A percentile compares a stretch with the other conserved stretches of the same genome.
These are phyloP conservation scores for Flammula alnicola DNA, from an alignment of 1,284 basidiomycete species.

Conservation along the genomic window DNA sequence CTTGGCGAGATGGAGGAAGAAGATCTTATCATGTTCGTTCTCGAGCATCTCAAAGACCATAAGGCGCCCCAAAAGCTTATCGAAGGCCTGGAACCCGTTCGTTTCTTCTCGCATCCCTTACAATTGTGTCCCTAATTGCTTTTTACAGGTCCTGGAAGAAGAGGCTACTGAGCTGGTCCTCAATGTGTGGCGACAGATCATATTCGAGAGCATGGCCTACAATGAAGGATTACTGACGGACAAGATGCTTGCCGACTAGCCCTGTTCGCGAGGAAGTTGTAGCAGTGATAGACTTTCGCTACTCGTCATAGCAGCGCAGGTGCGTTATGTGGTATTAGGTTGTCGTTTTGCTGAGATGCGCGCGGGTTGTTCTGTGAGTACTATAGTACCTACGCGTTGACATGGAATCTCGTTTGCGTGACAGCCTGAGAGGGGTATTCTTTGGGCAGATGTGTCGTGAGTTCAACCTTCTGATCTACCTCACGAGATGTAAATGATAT, in stretches of 20 bases:
- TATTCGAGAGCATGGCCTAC: conserved; percentile 90
- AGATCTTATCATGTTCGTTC: conserved; percentile 87
- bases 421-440: conserved; percentile 32
- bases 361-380: conserved; percentile 31
- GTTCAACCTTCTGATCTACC: conserved; percentile 49
- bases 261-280: conserved; percentile 11
- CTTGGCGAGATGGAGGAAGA: conserved; percentile 88
- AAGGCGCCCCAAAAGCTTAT: conserved; percentile 82
- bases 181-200: conserved; percentile 84
- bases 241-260: conserved; percentile 72
- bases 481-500: conserved; percentile 49
- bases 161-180: conserved; percentile 80
- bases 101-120: conserved; percentile 36
- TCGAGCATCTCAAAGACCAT: conserved; percentile 87
- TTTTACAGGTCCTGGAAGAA: conserved; percentile 80
- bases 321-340: conserved; percentile 48
- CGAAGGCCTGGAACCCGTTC: conserved; percentile 85
- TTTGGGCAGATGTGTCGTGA: conserved; percentile 43
- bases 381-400: conserved; percentile 28
- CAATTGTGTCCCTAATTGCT: conserved; percentile 4
- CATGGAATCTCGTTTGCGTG: conserved; percentile 25
- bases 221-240: conserved; percentile 83
- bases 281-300: conserved; percentile 26
- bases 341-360: conserved; percentile 41
- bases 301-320: conserved; percentile 41